Conservation (phyloP, 1,284 basidiomycete genomes). For the Heterobasidion occidentale region DNA sequence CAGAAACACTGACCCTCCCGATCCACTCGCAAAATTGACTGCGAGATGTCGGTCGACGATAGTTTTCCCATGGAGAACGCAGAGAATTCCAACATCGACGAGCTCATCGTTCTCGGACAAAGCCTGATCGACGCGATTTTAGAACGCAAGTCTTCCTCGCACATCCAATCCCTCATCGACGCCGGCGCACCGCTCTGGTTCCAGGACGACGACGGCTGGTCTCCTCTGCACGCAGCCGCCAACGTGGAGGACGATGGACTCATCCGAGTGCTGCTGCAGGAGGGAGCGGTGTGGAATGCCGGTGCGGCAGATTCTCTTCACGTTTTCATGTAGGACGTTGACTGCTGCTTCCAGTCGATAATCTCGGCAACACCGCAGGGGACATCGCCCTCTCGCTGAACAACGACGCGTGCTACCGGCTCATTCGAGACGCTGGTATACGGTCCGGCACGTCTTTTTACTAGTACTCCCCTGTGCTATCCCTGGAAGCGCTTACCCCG, state of each 20-base stretch:
- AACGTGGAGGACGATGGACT: conserved; percentile 61
- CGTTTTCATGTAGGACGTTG: not conserved
- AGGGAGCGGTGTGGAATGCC: conserved; percentile 90
- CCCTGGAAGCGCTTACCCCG: not conserved
- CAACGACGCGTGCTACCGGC: conserved; percentile 61
- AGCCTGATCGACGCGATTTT: conserved; percentile 54
- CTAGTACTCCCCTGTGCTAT: conserved; percentile 1
- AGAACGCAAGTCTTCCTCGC: conserved; percentile 36
- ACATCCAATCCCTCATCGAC: conserved; percentile 50
- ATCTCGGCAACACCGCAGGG: conserved; percentile 74
- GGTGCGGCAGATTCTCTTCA: conserved; percentile 33
- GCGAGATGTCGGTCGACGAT: not conserved
- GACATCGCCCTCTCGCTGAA: conserved; percentile 87
- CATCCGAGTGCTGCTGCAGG: conserved; percentile 61
- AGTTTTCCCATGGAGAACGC: not conserved
- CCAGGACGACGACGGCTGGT: conserved; percentile 77
- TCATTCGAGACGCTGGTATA: conserved; percentile 82
- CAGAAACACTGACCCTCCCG: too few relatives aligned
- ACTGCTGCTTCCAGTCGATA: conserved; percentile 51
- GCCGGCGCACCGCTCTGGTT: conserved; percentile 88
- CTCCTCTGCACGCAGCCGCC: conserved; percentile 85
- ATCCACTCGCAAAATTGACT: too few relatives aligned
- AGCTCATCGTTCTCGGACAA: conserved; percentile 43
- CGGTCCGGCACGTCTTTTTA: conserved; percentile 56
- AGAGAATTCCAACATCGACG: conserved; percentile 26